A percentile compares a stretch with the other conserved stretches of the same genome.
These are phyloP conservation scores for Globisporangium paddicum DNA, from an alignment of 352 stramenopile genomes.

Conservation along the genomic window DNA sequence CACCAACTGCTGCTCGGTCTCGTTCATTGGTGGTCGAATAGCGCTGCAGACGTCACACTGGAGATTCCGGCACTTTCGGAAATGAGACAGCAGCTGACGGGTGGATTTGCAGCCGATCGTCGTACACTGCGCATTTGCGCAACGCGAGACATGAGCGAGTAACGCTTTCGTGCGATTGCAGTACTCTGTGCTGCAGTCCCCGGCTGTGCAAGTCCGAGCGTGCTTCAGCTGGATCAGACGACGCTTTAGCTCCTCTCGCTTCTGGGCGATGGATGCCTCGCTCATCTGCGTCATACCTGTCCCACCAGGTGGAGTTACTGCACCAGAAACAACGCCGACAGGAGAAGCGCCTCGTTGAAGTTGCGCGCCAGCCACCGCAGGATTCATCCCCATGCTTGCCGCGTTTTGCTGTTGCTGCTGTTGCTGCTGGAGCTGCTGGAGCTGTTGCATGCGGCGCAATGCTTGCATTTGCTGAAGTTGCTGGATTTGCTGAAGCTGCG, in stretches of 20 bases:
- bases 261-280: conserved; percentile 79
- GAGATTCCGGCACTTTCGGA: conserved; percentile 84
- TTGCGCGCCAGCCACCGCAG: conserved; percentile 9
- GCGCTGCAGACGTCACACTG: conserved; percentile 85
- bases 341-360: conserved; percentile 9
- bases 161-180: conserved; percentile 79
- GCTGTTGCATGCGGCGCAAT: conserved; percentile 31
- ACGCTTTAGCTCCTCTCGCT: conserved; percentile 80
- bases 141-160: conserved; percentile 76
- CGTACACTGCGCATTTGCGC: conserved; percentile 80
- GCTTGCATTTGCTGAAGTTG: conserved; percentile 72
- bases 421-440: conserved; percentile 25
- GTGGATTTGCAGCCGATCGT: conserved; percentile 88
- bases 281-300: conserved; percentile 65
- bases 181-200: conserved; percentile 76
- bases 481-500: conserved; percentile 81
- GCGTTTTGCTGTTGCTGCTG: conserved; percentile 23
- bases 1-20: conserved; percentile 81
- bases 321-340: conserved; percentile 12
- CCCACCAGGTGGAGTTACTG: conserved; percentile 22
- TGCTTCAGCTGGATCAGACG: conserved; percentile 86
- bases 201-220: conserved; percentile 70
- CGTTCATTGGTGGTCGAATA: conserved; percentile 86
- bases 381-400: conserved; percentile 14
- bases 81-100: conserved; percentile 80